These are phyloP conservation scores for Aspergillus awamori DNA, from an alignment of 2,329 filamentous ascomycete genomes.

Conservation along the genomic window DNA sequence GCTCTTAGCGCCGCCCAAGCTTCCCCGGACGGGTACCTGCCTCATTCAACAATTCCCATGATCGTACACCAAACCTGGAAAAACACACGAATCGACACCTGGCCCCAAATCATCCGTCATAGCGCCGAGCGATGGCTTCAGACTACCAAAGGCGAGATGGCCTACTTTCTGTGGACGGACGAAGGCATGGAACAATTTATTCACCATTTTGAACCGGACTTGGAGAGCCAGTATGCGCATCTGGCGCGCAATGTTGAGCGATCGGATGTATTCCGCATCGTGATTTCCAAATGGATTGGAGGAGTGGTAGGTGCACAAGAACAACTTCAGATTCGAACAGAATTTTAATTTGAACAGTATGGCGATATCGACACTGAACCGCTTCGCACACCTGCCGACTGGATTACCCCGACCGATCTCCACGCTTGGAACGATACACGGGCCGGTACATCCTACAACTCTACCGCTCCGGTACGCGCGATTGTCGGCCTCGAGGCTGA, in stretches of 20 bases:
- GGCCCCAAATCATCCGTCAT: slow-evolving; percentile 26
- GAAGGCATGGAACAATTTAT: slow-evolving; percentile 33
- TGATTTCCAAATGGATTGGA: slow-evolving; percentile 34
- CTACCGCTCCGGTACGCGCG: slow-evolving; percentile 24
- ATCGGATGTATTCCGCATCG: slow-evolving; percentile 36
- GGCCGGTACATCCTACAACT: slow-evolving; percentile 28
- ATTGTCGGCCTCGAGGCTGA: slow-evolving; percentile 40
- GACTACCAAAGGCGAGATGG: slow-evolving; percentile 29
- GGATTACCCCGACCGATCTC: slow-evolving; percentile 31
- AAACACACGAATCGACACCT: slow-evolving; percentile 28
- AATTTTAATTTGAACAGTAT: slow-evolving; percentile 24
- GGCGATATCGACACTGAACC: slow-evolving; percentile 38
- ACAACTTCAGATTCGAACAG: background rate
- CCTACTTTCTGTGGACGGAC: slow-evolving; percentile 41
- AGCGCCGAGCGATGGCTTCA: slow-evolving; percentile 35
- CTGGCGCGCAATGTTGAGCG: slow-evolving; percentile 33
- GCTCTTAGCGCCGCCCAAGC: slow-evolving; percentile 24
- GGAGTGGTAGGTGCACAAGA: slow-evolving; percentile 17
- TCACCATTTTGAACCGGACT: slow-evolving; percentile 28
- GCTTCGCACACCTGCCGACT: slow-evolving; percentile 28
- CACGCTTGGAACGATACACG: slow-evolving; percentile 31
- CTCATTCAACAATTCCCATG: slow-evolving; percentile 32
- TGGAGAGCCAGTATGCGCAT: slow-evolving; percentile 24
- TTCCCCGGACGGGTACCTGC: slow-evolving; percentile 19
- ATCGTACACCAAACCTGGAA: slow-evolving; percentile 40